Evolutionary conservation across 2,329 filamentous ascomycete species (phyloP).

Genomic region (Colletotrichum scovillei): DNA sequence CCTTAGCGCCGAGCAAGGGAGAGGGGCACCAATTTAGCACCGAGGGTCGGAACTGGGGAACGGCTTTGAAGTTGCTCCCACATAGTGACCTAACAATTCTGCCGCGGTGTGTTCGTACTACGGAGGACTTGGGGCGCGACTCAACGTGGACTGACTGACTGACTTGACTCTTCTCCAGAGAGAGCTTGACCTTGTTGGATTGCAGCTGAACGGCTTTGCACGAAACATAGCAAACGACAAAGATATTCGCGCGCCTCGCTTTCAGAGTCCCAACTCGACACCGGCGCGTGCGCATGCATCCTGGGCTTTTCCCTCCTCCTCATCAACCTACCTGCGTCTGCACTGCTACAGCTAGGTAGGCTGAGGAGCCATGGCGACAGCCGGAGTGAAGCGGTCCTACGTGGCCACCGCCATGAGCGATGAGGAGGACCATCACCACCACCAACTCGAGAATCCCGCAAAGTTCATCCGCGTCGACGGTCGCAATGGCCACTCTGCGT

Average conservation of each 20-base stretch:
- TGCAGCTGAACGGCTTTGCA: constrained; percentile 1
- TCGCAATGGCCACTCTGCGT: constrained; percentile 19
- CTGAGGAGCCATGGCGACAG: constrained; percentile 41
- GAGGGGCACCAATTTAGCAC: constrained; percentile 17
- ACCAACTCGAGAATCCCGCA: constrained; percentile 35
- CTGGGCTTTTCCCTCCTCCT: constrained; percentile 8
- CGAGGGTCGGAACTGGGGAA: constrained; percentile 13
- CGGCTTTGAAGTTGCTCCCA: constrained; percentile 5
- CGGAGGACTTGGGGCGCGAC: not conserved
- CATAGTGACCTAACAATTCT: constrained; percentile 1
- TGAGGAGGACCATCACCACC: constrained; percentile 37
- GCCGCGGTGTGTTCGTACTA: not conserved
- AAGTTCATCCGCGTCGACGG: constrained; percentile 29
- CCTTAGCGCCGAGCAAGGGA: constrained; percentile 6
- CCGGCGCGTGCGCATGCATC: constrained; percentile 10
- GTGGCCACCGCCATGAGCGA: constrained; percentile 47
- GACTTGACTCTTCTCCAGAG: not conserved
- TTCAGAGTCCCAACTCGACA: constrained; percentile 4
- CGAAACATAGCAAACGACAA: constrained; percentile 10
- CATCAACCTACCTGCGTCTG: constrained; percentile 13
- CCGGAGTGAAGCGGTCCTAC: constrained; percentile 55
- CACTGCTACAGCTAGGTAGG: constrained; percentile 4
- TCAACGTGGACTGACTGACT: not conserved
- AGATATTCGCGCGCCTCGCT: not conserved
- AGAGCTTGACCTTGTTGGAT: constrained; percentile 12